These are phyloP conservation scores for Lactifluus piperatus DNA, from an alignment of 768 basidiomycete genomes.

Conservation along the genomic window DNA sequence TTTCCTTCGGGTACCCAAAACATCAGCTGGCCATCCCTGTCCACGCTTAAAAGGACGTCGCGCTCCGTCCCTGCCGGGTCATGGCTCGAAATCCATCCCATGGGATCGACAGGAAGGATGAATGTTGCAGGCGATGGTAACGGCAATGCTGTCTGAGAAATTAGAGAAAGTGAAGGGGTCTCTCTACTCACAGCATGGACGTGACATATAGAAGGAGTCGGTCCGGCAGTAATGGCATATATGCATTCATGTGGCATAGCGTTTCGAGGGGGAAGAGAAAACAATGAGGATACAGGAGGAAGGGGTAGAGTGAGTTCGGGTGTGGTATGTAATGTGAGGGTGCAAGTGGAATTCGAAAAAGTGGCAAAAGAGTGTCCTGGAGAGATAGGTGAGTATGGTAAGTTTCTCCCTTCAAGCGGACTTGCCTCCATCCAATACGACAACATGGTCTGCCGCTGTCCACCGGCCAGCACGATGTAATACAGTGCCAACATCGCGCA, in stretches of 20 bases:
- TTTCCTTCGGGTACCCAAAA: conserved; percentile 62
- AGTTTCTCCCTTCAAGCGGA: neutral
- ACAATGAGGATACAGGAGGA: conserved; percentile 49
- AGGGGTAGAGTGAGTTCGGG: conserved; percentile 37
- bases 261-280: conserved; percentile 43
- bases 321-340: conserved; percentile 46
- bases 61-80: conserved; percentile 31
- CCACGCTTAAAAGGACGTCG: conserved; percentile 75
- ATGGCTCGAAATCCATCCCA: conserved; percentile 56
- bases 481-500: conserved; percentile 38
- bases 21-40: conserved; percentile 65
- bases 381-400: conserved; percentile 4
- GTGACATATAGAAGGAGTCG: conserved; percentile 42
- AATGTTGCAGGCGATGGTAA: conserved; percentile 33
- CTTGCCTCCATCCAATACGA: conserved; percentile 62
- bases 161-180: conserved; percentile 34
- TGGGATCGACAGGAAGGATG: conserved; percentile 78
- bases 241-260: conserved; percentile 43
- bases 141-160: conserved; percentile 46
- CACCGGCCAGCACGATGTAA: conserved; percentile 44
- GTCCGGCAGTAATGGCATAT: conserved; percentile 56
- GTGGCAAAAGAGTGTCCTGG: conserved; percentile 50
- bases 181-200: conserved; percentile 36
- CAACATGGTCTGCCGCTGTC: conserved; percentile 52
- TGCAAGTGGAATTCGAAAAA: conserved; percentile 40